Evolutionary conservation across 75 land plant species (phyloP).

Genomic region (Larix kaempferi): DNA sequence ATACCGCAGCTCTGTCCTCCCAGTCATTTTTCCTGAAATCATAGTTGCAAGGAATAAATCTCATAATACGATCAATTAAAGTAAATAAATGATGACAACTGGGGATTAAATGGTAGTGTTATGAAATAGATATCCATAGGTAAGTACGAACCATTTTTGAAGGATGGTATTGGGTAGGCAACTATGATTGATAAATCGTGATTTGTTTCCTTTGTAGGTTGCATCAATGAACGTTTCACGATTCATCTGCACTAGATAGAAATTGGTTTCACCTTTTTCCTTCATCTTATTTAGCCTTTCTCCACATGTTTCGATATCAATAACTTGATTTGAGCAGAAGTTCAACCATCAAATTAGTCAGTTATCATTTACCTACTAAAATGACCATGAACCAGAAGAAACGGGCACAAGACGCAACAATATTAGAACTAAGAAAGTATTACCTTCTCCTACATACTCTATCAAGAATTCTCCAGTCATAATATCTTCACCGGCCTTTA

Average conservation of each 20-base stretch:
- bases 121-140: neutral
- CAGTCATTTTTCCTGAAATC: conserved; percentile 66
- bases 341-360: conserved; percentile 8
- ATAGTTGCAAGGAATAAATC: neutral
- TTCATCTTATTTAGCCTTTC: conserved; percentile 95
- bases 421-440: neutral
- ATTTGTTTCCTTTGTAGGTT: conserved; percentile 81
- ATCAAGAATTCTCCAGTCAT: conserved; percentile 84
- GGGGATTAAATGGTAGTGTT: neutral
- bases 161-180: conserved; percentile 83
- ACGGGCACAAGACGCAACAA: neutral
- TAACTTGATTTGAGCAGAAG: conserved; percentile 47
- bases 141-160: conserved; percentile 84
- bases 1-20: conserved; percentile 81
- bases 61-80: neutral
- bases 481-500: conserved; percentile 85
- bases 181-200: conserved; percentile 89
- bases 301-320: conserved; percentile 93
- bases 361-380: neutral
- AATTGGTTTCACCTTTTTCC: conserved; percentile 78
- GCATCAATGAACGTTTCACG: conserved; percentile 94
- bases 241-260: conserved; percentile 84
- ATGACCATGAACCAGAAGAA: neutral
- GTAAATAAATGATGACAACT: neutral
- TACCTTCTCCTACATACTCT: conserved; percentile 99